Base-by-base conservation (phyloP, 1,284 basidiomycete genomes). In the Apiotrichum brassicae region DNA sequence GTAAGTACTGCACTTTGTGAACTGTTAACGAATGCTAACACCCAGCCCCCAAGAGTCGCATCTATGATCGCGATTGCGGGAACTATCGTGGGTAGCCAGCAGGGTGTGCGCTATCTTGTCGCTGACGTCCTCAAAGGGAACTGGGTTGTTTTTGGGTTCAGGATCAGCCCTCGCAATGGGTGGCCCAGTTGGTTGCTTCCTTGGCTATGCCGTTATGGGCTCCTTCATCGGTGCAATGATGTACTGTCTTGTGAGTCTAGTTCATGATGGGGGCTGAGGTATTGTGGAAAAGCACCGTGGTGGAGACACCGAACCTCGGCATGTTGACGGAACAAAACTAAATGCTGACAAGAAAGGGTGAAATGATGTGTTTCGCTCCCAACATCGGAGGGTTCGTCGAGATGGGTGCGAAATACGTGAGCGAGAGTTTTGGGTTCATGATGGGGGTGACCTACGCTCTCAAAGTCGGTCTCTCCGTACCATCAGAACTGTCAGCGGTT, bases 401-500 rank as follows among this genome's bases (percentile, higher is more conserved):
- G 42, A 49, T 59, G 49, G 54, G 59, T 14, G 36, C 41, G 33
- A 46, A 52, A 14, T 61, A 61, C 38, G 51, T 61, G 35, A 45
- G 46, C 44, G 46, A 46, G 23, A 44, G 48, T 7, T 50, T 54
- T 24, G 60, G 60, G 1, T 57, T 57, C 42, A 49, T 54, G 49
- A 56, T 56, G 47, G 58, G 58, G 11, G 24, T 59, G 47, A 48
- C 38, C 19, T 46, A 47, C 37, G 52, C 40, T 12, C 47, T 61
- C 53, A 57, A 53, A 34, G 53, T 56, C 34, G 48, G 54, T 24
- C 44, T 61, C n/a, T 48, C 53, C 18, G 48, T 46, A 6, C 53
- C 57, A 7, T 81, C 83, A 25, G 88, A 92, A 70, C 77, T 91
- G 48, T 82, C 82, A 2, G 86, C 87, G 2, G 83, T 85, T 6